Conservation (phyloP, 176 grass and related monocot genomes). For the Panicum miliaceum region DNA sequence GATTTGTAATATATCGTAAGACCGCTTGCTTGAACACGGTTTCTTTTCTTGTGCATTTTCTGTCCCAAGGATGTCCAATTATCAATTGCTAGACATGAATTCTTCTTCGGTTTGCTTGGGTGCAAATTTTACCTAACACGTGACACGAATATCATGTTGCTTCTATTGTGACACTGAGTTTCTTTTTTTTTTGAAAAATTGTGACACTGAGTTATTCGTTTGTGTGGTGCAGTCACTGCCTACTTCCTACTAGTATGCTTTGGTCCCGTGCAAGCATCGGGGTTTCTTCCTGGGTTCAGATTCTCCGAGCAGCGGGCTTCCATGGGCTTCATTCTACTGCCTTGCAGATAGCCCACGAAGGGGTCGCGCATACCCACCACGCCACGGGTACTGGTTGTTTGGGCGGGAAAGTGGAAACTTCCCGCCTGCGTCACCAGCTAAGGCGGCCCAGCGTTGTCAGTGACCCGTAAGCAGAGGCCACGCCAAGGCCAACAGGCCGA, state of each 20-base stretch:
- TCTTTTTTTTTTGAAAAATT: too few species aligned
- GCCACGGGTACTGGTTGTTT: neutral
- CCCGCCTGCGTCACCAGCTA: neutral
- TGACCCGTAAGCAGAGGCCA: neutral
- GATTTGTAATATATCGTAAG: neutral
- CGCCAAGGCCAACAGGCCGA: neutral
- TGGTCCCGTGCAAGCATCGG: neutral
- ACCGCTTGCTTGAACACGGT: neutral
- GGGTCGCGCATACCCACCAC: too few species aligned
- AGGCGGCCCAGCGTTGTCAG: neutral
- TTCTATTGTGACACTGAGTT: neutral
- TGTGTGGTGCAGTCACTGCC: too few species aligned
- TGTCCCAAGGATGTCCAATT: neutral
- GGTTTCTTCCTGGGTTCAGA: neutral
- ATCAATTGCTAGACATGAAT: neutral
- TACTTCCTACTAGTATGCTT: too few species aligned
- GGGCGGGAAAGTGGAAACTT: conserved; percentile 63
- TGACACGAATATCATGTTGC: conserved; percentile 38
- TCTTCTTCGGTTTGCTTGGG: neutral
- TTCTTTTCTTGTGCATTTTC: neutral
- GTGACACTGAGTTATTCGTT: too few species aligned
- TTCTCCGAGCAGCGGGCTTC: neutral
- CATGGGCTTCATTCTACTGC: neutral
- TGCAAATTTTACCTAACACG: neutral
- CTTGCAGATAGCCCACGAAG: neutral